Base-by-base conservation (phyloP, 2,329 filamentous ascomycete genomes). In the Ilyonectria robusta region DNA sequence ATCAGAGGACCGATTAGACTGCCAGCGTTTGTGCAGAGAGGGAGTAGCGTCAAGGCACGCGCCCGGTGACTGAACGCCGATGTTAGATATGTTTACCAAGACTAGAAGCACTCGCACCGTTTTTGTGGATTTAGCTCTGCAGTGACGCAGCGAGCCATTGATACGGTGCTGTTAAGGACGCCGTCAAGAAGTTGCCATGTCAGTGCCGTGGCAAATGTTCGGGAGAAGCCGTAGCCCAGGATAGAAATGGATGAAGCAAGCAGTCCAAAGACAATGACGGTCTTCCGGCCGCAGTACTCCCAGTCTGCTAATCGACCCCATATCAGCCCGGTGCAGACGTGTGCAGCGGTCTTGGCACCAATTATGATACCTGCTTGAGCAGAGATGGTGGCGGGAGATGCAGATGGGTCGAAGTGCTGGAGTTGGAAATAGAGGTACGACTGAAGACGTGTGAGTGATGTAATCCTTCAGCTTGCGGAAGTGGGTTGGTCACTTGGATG, bases 111-210 rank as follows among this genome's bases (percentile, higher is more conserved):
- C 47, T 50, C 47, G 47, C 23, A 50, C 47, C 47, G 47, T 50
- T 50, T 50, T 23, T 50, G 23, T 2, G 47, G 47, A 31, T 50
- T 50, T 13, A 50, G 47, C 23, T 50, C 47, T n/a, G 47, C 47
- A n/a, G 31, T 50, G 6, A 50, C 26, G n/a, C 47, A 50, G 15
- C 47, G 47, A 17, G 26, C 23, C 47, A 50, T 50, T 13, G 47
- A 26, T 7, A 50, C 26, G 15, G 47, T 50, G 47, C 47, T 50
- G 15, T 50, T 50, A 9, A 50, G 47, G 7, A 29, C 15, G 23
- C 47, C 47, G 15, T 50, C 47, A 6, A 50, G 23, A 17, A 50
- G 6, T 29, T 50, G 47, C 23, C 23, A 50, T 3, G 23, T 11
- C 15, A 50, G 10, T n/a, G 47, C 47, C 47, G 31, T 50, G 2